phyloP scores from a whole-genome alignment of 352 stramenopile genomes.

The Pythium phragmitis region DNA sequence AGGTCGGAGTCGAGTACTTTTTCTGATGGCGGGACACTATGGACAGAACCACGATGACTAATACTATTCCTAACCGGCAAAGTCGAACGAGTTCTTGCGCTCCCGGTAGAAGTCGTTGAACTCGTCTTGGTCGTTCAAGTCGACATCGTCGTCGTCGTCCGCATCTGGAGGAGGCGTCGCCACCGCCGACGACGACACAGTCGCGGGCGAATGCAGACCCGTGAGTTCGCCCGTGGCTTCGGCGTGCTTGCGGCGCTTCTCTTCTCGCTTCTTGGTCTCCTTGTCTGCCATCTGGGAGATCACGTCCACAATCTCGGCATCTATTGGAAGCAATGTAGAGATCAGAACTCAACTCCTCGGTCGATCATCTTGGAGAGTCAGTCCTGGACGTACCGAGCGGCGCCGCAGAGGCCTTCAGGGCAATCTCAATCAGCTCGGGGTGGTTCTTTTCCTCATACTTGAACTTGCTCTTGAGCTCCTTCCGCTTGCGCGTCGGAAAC shows the following conservation, averaged over 20 bases:
- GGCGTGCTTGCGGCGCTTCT: constrained; percentile 32
- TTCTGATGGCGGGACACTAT: not conserved
- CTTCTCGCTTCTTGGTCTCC: constrained; percentile 56
- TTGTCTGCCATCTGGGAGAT: constrained; percentile 81
- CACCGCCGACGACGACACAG: constrained; percentile 26
- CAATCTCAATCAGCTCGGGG: constrained; percentile 73
- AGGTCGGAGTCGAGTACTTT: not conserved
- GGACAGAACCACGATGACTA: not conserved
- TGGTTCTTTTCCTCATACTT: constrained; percentile 87
- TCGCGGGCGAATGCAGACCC: constrained; percentile 23
- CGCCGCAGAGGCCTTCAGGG: constrained; percentile 62
- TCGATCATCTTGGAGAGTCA: not conserved
- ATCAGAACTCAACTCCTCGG: not conserved
- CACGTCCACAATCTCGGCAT: constrained; percentile 80
- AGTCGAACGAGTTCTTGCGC: constrained; percentile 68
- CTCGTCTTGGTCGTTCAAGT: constrained; percentile 26
- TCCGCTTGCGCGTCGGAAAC: constrained; percentile 77
- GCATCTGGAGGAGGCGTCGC: constrained; percentile 23
- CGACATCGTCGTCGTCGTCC: not conserved
- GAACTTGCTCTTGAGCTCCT: constrained; percentile 87
- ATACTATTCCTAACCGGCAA: constrained; percentile 37
- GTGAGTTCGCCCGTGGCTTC: constrained; percentile 17
- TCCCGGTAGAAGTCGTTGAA: constrained; percentile 49
- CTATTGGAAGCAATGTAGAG: constrained; percentile 18
- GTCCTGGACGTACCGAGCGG: constrained; percentile 39